Base-by-base conservation (phyloP, 140 eudicot genomes). In the Ambrosia hybrid region DNA sequence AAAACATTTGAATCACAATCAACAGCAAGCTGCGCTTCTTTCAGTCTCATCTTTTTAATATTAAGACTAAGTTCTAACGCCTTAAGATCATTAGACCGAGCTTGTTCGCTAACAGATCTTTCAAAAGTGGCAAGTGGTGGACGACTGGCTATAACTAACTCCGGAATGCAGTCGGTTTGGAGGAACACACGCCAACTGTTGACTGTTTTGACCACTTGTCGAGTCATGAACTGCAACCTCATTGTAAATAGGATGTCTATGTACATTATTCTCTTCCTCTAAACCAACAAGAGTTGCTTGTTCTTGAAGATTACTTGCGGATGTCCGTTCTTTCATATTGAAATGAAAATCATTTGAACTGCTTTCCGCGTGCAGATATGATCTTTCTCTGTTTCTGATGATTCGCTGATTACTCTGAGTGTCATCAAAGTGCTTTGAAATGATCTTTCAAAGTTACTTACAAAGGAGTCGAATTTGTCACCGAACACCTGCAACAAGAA, bases 381-480 rank as follows among this genome's bases (percentile, higher is more conserved):
- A 73, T n/a, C 38, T 59, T 65, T 72, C 41, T 49, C 17, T 57
- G 81, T 61, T 76, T 79, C 60, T 68, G 87, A 74, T 33, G 95
- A 82, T 62, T 83, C 91, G 57, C 62, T 83, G 62, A 90, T 81
- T 81, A 78, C 79, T 82, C 83, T 80, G 30, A 88, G 87, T 63
- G 97, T 94, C 88, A 83, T 83, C 83, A 94, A 80, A 34, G 97
- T 94, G 86, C 97, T 88, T 36, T 83, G 91, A 74, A 90, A 90
- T 43, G 97, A 88, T 71, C 83, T 86, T 83, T 90, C 95, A 12
- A 94, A 94, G 78, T 86, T 90, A 49, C 68, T 70, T 72, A 84
- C 88, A 85, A 94, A 94, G 76, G 67, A 73, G 58, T 90, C 96
- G 58, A 87, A 90, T 78, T 83, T 86, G 83, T 94, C 77, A 14